These are phyloP conservation scores for Neoscytalidium dimidiatum DNA, from an alignment of 2,329 filamentous ascomycete species.

Conservation along the genomic window DNA sequence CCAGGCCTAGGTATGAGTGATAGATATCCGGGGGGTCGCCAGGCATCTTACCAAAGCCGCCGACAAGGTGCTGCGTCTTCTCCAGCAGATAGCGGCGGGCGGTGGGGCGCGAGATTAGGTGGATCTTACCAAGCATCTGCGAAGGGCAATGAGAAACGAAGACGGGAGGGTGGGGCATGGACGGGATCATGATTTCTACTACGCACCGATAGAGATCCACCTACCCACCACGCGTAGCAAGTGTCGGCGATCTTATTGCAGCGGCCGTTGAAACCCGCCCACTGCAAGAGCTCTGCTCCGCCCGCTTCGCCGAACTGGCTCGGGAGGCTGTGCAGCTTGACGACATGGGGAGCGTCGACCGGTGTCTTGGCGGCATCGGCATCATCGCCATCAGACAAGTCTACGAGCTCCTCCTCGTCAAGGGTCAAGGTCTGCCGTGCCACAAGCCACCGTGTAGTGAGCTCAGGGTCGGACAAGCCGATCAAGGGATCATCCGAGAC, in stretches of 20 bases:
- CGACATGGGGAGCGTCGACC: slow-evolving; percentile 42
- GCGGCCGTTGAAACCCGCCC: slow-evolving; percentile 84
- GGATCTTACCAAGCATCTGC: slow-evolving; percentile 29
- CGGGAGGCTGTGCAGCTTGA: slow-evolving; percentile 34
- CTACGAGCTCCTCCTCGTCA: slow-evolving; percentile 44
- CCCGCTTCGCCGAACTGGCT: slow-evolving; percentile 20
- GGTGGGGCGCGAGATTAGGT: slow-evolving; percentile 46
- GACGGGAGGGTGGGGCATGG: background rate
- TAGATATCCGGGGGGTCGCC: slow-evolving; percentile 66
- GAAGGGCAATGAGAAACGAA: slow-evolving; percentile 45
- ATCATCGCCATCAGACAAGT: slow-evolving; percentile 41
- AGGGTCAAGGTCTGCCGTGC: slow-evolving; percentile 48
- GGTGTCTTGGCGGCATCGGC: slow-evolving; percentile 42
- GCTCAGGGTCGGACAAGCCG: slow-evolving; percentile 40
- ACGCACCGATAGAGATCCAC: slow-evolving; percentile 58
- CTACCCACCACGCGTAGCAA: slow-evolving; percentile 94
- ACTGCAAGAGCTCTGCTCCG: slow-evolving; percentile 42
- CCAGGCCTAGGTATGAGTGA: slow-evolving; percentile 85
- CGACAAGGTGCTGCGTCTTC: slow-evolving; percentile 81
- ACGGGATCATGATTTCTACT: too few species aligned
- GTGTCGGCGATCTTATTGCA: slow-evolving; percentile 92
- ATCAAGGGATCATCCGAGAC: slow-evolving; percentile 17
- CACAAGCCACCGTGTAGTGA: slow-evolving; percentile 49
- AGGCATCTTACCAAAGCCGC: slow-evolving; percentile 50
- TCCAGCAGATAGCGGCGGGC: slow-evolving; percentile 79